phyloP scores from a whole-genome alignment of 2,329 filamentous ascomycete genomes.

The Calonectria fujianensis region DNA sequence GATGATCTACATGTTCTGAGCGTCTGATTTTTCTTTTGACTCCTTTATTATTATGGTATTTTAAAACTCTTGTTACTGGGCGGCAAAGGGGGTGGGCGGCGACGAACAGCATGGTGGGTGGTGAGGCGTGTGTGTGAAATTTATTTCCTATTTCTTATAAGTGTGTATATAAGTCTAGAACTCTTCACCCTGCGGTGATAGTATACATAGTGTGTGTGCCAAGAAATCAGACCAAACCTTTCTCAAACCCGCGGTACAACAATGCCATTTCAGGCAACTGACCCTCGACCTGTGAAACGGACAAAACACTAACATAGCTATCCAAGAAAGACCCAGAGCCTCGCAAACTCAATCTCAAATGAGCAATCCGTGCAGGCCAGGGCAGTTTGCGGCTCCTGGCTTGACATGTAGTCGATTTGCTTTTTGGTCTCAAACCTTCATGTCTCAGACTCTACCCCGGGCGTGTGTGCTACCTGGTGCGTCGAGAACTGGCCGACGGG shows the following conservation, averaged over 20 bases:
- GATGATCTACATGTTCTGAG: background rate
- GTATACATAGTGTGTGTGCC: conserved; percentile 21
- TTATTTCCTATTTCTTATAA: conserved; percentile 4
- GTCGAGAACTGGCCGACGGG: background rate
- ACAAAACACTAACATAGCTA: background rate
- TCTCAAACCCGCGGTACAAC: background rate
- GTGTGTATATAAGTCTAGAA: conserved; percentile 15
- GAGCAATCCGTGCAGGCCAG: background rate
- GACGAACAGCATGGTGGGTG: background rate
- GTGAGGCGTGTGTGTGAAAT: conserved; percentile 6
- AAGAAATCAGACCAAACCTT: conserved; percentile 15
- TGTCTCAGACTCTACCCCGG: background rate
- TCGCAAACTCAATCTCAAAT: conserved; percentile 19
- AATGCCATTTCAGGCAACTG: background rate
- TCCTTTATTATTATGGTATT: background rate
- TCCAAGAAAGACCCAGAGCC: background rate
- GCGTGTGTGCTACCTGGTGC: background rate
- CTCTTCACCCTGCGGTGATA: background rate
- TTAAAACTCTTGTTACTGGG: background rate
- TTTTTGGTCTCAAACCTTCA: conserved; percentile 17
- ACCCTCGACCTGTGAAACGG: background rate
- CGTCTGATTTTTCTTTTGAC: background rate
- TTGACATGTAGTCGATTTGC: conserved; percentile 23
- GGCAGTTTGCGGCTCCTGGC: background rate
- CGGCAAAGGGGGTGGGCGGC: background rate